Evolutionary conservation across 345 rosid genomes (phyloP), one percentile per base, ranked within the genome.

Genomic region (Salix dunnii): DNA sequence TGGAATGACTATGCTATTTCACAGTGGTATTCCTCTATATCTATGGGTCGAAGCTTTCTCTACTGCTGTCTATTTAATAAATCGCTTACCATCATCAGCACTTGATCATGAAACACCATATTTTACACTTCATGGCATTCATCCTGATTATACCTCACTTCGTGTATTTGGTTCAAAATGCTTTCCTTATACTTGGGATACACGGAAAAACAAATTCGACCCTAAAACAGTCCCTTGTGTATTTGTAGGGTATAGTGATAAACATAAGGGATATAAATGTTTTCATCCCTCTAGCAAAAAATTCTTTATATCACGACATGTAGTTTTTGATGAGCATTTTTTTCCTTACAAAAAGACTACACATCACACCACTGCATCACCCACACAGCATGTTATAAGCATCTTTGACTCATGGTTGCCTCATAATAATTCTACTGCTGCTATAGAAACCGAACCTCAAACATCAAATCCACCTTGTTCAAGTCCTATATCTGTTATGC

Each of bases 1-100:
- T 11, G 81, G 74, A 1, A 73, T 78, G 74, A 30, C 62, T 0
- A 78, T 67, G 62, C 7, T 79, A 14, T 79, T 74, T 11, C 71
- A 75, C 7, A 17, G 20, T 73, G 23, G 61, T 70, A 72, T 71
- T 0, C 68, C 35, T 13, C 6, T 74, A 7, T 75, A 9, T 28
- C 16, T 70, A 23, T 75, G 76, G 72, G 21, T 75, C 0, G 43
- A 75, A 28, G 73, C 63, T 21, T 75, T 75, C 23, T 10, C 60
- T 7, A 75, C 31, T 2, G 33, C 2, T 35, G 38, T 64, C 0
- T 73, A 42, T 10, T 4, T 79, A 0, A 27, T 71, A 13, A 20
- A 69, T 30, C 27, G 30, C 1, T 21, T 75, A 5, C 79, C 72
- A 10, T 4, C 27, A 28, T 51, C 42, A 20, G 7, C 64, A 3